Percentiles rank a stretch among this genome's conserved stretches.
Evolutionary conservation across 2,329 filamentous ascomycete species (phyloP).

Genomic region (Fusarium praegraminearum): DNA sequence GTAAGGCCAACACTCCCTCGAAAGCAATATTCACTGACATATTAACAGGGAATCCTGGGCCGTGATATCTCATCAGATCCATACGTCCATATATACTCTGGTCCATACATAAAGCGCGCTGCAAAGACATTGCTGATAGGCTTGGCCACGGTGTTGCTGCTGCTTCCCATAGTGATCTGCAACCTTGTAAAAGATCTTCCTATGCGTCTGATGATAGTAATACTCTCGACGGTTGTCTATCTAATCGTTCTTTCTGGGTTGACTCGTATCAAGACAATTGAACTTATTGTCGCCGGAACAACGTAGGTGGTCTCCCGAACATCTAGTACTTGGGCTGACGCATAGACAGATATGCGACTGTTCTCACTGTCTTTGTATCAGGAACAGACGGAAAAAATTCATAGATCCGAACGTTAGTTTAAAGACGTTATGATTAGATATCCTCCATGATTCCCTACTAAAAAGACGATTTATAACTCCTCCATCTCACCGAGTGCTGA

Average conservation of each 20-base stretch:
- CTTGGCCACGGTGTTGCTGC: neutral
- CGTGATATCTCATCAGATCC: neutral
- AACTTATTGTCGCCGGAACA: slow-evolving; percentile 3
- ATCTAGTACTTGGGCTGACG: accelerated
- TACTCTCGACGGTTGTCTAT: slow-evolving; percentile 7
- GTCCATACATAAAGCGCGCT: neutral
- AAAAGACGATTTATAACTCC: neutral
- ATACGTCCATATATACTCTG: slow-evolving; percentile 5
- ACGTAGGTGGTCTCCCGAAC: neutral
- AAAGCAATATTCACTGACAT: neutral
- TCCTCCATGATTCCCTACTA: neutral
- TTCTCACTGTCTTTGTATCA: slow-evolving; percentile 12
- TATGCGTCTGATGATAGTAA: neutral
- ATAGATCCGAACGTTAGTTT: neutral
- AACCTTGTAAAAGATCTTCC: neutral
- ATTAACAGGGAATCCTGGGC: neutral
- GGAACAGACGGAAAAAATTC: neutral
- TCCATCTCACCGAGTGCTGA: neutral
- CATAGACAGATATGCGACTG: neutral
- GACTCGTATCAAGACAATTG: neutral
- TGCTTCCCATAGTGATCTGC: slow-evolving; percentile 9
- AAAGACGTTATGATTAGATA: neutral
- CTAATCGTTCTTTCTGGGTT: neutral
- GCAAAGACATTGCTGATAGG: slow-evolving; percentile 3
- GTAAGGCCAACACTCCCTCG: neutral